Evolutionary conservation across 371 early-diverging fungal genomes (phyloP), one percentile per base, ranked within the genome.

Genomic region (Capniomyces stellatus): DNA sequence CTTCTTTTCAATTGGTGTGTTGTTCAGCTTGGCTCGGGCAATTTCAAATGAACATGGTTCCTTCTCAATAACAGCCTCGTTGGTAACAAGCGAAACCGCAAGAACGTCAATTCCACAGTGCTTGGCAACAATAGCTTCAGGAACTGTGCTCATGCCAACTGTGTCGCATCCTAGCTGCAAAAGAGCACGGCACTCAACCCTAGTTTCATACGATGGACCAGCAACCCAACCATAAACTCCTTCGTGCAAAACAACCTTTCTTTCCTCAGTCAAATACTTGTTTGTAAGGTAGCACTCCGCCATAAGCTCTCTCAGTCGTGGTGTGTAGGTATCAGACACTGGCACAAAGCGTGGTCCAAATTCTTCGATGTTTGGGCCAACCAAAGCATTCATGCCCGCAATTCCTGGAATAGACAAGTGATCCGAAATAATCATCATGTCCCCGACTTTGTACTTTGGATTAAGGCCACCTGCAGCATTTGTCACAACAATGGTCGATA

Each of bases 91-190:
- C 51, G 76, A 74, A 46, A 92, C 57, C 27, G 88, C 91, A 51
- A 94, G 67, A 3, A 91, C 87, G 52, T 79, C 71, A 47, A 94
- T 69, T 15, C 90, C 91, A 23, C 80, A 77, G 66, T 94, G 95
- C 30, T 81, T 76, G n/a, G 93, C 93, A 23, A 85, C 78, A 25
- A 91, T 67, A 23, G 88, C 87, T 62, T 94, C 95, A 15, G 92
- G 92, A 19, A 89, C 81, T 12, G 92, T 93, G 23, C 83, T 82
- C 87, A 92, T 89, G 27, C 94, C 93, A 13, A 94, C 88, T 27
- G 77, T 81, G 70, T 92, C 92, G 21, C 78, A 92, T 30, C 91
- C 91, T 44, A 79, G 58, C 0, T 61, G 31, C 13, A 73, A 70
- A 58, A 94, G 68, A 58, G 79, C 79, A 30, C 89, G 67, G 51